Percentiles rank a stretch among this genome's conserved stretches.
These are phyloP conservation scores for Zygoascus biomembranicola DNA, from an alignment of 805 yeast species.

Conservation along the genomic window DNA sequence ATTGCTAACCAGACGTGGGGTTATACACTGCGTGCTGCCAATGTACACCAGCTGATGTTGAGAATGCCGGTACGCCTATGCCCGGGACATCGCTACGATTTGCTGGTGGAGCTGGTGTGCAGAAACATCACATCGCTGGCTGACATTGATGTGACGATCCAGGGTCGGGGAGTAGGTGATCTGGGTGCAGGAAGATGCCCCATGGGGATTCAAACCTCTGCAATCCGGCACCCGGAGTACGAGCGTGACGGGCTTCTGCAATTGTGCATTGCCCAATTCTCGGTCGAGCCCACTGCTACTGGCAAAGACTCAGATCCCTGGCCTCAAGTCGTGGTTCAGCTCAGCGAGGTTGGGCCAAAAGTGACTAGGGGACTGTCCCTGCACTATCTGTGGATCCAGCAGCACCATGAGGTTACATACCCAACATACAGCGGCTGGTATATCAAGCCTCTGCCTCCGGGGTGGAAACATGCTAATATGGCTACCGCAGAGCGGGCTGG, in stretches of 20 bases:
- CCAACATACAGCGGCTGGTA: neutral
- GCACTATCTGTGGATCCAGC: neutral
- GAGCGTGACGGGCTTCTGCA: neutral
- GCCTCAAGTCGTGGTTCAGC: neutral
- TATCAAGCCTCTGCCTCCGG: neutral
- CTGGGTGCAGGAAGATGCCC: neutral
- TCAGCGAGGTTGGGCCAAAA: neutral
- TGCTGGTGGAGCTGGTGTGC: neutral
- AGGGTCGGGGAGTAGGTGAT: neutral
- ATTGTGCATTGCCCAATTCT: neutral
- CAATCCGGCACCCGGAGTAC: neutral
- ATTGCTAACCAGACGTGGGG: conserved; percentile 12
- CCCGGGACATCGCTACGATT: conserved; percentile 4
- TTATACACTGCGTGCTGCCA: conserved; percentile 10
- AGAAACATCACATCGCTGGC: neutral
- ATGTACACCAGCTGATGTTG: conserved; percentile 12
- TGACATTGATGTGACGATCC: neutral
- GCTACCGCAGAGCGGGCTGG: neutral
- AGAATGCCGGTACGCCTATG: conserved; percentile 5
- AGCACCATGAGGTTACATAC: neutral
- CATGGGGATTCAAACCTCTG: neutral
- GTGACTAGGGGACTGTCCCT: neutral
- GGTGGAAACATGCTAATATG: neutral
- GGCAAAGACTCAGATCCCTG: neutral
- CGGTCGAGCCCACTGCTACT: neutral